Base-by-base conservation (phyloP, 768 basidiomycete species). In the Lentinula sp. region DNA sequence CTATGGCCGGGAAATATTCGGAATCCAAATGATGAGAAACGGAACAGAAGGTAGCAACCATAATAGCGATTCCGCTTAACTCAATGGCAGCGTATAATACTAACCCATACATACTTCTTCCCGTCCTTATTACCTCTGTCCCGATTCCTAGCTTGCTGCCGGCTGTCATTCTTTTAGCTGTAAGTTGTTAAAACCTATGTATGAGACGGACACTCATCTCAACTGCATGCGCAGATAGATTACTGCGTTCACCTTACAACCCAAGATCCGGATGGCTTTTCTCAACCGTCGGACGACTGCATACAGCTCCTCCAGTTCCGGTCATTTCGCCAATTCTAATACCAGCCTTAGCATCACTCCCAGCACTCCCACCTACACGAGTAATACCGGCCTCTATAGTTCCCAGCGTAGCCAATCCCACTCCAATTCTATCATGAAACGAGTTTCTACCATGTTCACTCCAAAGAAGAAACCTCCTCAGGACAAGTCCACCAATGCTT, bases 391-490 rank as follows among this genome's bases (percentile, higher is more conserved):
- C 18, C 16, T 18, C 18, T 21, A 37, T 15, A 34, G n/a, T 39
- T 11, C 18, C n/a, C 53, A 18, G n/a, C 53, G 32, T 9, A 32
- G 34, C 37, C 34, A 54, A 34, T 31, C 23, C 11, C 23, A 56
- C 40, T 56, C 55, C 23, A 13, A 6, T 43, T 56, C 55, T 31
- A 56, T 56, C 55, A 56, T 56, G 23, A 56, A 43, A 43, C 55
- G 55, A 31, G 55, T 56, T 28, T 56, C 55, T 1, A 56, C 55
- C 6, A 56, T 56, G 55, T 56, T 56, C n/a, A 56, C 55, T 40
- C 55, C 55, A 21, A 40, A 43, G 10, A 56, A 56, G 40, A 56
- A 40, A 39, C 11, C 23, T 5, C n/a, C 39, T 21, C 55, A 56
- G 40, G 39, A 45, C 40, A 40, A 18, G 5, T 15, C 50, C 31